A percentile compares a stretch with the other conserved stretches of the same genome.
These are phyloP conservation scores for Inga leiocalycina DNA, from an alignment of 306 rosid genomes.

Conservation along the genomic window DNA sequence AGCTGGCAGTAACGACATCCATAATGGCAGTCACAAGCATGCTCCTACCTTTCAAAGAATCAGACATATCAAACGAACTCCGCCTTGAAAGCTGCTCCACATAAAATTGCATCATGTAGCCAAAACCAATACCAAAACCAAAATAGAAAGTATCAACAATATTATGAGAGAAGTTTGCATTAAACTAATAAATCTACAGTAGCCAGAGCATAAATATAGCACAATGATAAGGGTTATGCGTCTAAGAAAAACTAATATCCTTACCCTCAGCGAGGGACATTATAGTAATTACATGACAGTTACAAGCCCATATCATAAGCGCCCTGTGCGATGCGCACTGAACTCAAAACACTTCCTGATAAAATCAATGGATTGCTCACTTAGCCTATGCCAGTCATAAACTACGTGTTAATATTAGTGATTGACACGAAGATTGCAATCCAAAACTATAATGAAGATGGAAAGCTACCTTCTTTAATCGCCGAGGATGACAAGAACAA, in stretches of 20 bases:
- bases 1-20: slow-evolving; percentile 90
- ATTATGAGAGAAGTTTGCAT: slow-evolving; percentile 27
- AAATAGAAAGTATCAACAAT: slow-evolving; percentile 29
- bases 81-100: slow-evolving; percentile 78
- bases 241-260: neutral
- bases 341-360: neutral
- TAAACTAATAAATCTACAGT: neutral
- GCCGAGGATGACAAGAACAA: slow-evolving; percentile 90
- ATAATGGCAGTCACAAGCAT: slow-evolving; percentile 98
- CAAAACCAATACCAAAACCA: slow-evolving; percentile 37
- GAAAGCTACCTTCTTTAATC: slow-evolving; percentile 63
- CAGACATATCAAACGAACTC: slow-evolving; percentile 72
- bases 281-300: neutral
- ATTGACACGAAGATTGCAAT: neutral
- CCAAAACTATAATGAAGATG: neutral
- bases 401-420: neutral
- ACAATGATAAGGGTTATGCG: slow-evolving; percentile 3
- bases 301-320: neutral
- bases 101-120: slow-evolving; percentile 40
- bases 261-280: neutral
- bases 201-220: slow-evolving; percentile 5
- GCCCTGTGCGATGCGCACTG: neutral
- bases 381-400: slow-evolving; percentile 14
- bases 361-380: slow-evolving; percentile 15
- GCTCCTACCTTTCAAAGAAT: slow-evolving; percentile 94